Evolutionary conservation across 305 asterid species (phyloP).

Genomic region (Rubia occidens): DNA sequence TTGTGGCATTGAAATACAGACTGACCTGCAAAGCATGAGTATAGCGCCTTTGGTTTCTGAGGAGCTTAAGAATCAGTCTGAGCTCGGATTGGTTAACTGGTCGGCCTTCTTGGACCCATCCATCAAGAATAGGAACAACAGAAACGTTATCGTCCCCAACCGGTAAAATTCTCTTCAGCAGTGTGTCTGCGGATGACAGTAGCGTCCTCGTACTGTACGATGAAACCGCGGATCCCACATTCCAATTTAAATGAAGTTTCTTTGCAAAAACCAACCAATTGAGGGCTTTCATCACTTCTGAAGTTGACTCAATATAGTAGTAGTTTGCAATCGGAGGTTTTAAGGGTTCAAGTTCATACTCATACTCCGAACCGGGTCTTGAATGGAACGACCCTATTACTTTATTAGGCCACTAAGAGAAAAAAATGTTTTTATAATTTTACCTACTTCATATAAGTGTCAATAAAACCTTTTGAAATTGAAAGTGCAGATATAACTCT

Average conservation of each 20-base stretch:
- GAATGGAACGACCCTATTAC: background rate
- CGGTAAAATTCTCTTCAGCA: slow-evolving; percentile 13
- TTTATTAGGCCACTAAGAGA: too few relatives aligned
- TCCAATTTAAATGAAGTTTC: background rate
- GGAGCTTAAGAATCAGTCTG: background rate
- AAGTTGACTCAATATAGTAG: background rate
- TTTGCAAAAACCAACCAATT: background rate
- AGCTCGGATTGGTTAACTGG: slow-evolving; percentile 2
- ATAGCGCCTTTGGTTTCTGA: slow-evolving; percentile 10
- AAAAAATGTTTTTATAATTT: too few relatives aligned
- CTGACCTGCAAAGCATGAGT: slow-evolving; percentile 19
- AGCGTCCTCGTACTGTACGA: slow-evolving; percentile 1
- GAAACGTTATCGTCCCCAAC: slow-evolving; percentile 6
- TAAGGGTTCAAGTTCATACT: background rate
- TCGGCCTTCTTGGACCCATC: slow-evolving; percentile 15
- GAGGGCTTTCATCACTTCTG: background rate
- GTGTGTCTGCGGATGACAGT: background rate
- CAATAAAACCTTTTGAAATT: too few relatives aligned
- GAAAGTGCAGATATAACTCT: too few relatives aligned
- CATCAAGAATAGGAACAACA: slow-evolving; percentile 12
- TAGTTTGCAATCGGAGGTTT: background rate
- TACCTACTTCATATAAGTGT: too few relatives aligned
- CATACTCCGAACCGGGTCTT: background rate
- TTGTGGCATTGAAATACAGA: background rate
- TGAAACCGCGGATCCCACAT: background rate